Conservation (phyloP, 306 rosid genomes). For the Lupinus albus region DNA sequence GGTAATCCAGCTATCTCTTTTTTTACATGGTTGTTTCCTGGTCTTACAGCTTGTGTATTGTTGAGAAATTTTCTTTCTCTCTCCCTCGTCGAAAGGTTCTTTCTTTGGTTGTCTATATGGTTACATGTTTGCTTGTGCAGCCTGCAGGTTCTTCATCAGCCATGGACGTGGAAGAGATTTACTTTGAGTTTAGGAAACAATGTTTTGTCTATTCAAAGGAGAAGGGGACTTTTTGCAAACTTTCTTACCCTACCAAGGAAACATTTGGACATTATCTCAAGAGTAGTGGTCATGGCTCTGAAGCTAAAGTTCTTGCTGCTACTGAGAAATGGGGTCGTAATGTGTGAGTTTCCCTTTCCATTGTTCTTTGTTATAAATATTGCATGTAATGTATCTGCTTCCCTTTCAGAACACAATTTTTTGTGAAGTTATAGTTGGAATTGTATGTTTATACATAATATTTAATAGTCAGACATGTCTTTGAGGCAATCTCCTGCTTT, state of each 20-base stretch:
- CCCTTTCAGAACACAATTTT: constrained; percentile 17
- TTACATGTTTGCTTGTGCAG: constrained; percentile 54
- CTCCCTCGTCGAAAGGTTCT: not conserved
- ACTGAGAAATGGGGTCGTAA: constrained; percentile 95
- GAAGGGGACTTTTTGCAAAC: constrained; percentile 76
- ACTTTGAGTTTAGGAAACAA: constrained; percentile 94
- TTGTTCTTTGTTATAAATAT: constrained; percentile 18
- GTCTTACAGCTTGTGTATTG: constrained; percentile 17
- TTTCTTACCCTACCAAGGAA: constrained; percentile 93
- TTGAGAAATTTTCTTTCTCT: not conserved
- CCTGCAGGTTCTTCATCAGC: constrained; percentile 64
- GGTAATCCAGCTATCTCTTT: constrained; percentile 22
- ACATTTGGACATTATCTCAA: constrained; percentile 75
- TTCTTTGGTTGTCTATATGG: constrained; percentile 31
- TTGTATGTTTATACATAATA: no score
- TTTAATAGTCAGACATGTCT: constrained; percentile 1
- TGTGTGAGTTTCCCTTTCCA: constrained; percentile 64
- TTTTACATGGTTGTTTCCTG: constrained; percentile 26
- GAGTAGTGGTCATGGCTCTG: constrained; percentile 86
- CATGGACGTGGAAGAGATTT: constrained; percentile 71
- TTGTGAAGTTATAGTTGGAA: constrained; percentile 19
- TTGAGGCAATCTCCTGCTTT: constrained; percentile 13
- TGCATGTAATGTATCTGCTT: constrained; percentile 11
- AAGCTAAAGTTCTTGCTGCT: constrained; percentile 79
- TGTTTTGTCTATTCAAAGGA: constrained; percentile 77